Evolutionary conservation across 1,139 yeast genomes (phyloP), one percentile per base, ranked within the genome.

Genomic region (Yamadazyma atlantica): DNA sequence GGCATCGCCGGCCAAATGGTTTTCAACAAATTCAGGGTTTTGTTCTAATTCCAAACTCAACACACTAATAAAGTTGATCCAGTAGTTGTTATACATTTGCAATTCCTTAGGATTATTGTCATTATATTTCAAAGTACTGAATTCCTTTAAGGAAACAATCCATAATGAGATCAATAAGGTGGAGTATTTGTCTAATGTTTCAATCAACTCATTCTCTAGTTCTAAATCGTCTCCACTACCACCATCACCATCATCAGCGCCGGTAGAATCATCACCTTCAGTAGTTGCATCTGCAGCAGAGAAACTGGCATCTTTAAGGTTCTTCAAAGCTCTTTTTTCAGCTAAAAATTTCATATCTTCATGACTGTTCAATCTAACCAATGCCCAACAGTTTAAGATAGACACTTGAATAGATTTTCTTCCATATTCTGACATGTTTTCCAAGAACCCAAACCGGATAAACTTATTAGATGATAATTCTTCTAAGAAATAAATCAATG

Each of bases 301-400:
- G 10, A 14, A 16, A 16, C 12, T 28, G 5, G 12, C 17, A 14
- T 15, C 17, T 6, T 5, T 16, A 9, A 26, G 6, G 21, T 16
- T 3, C 10, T 4, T 16, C 10, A 12, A 7, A 12, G 5, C 12
- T 16, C 21, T 28, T 7, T 11, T 28, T 12, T 31, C 18, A 12
- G 31, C 31, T 18, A 34, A 21, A 24, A 30, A 29, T 19, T 41
- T 38, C 23, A 37, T 8, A 55, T 62, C 44, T 57, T 56, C 60
- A 4, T 62, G 51, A 3, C 70, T 56, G 21, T 78, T 68, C 24
- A 85, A 75, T 39, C 79, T 80, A 36, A 92, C 64, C 36, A 81
- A 76, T 0, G 97, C 96, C 97, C 98, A 92, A 26, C 96, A 81
- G 45, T 88, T 83, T 44, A 92, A 67, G 29, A 88, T 77, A 0